Evolutionary conservation across 768 basidiomycete species (phyloP).

Genomic region (Pseudohyphozyma bogoriensis): DNA sequence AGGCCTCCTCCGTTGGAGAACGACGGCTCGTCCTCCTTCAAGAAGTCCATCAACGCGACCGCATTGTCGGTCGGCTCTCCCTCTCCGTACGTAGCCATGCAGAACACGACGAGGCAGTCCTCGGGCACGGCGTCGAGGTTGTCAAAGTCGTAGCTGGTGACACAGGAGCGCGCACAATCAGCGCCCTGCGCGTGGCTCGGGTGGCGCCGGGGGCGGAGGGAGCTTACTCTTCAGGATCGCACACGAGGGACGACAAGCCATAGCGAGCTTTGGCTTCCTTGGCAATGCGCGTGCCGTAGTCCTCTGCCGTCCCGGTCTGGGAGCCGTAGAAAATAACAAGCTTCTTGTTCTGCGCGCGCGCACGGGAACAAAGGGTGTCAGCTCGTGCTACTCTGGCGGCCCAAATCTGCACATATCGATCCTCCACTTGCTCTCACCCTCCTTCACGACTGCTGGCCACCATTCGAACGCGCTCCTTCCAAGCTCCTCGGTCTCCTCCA

Average conservation of each 20-base stretch:
- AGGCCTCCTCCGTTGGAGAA: conserved; percentile 71
- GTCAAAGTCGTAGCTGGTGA: conserved; percentile 73
- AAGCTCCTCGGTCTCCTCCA: too few species aligned
- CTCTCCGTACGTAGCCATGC: conserved; percentile 97
- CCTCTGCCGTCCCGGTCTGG: conserved; percentile 96
- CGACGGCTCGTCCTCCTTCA: conserved; percentile 75
- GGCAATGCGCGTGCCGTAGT: conserved; percentile 87
- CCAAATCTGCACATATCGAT: too few species aligned
- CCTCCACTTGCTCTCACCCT: too few species aligned
- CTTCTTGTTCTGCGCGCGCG: conserved; percentile 69
- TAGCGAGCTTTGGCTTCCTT: conserved; percentile 97
- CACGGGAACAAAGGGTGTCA: neutral
- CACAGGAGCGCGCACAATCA: neutral
- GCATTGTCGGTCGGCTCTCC: conserved; percentile 99
- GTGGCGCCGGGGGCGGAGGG: neutral
- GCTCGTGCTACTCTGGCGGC: too few species aligned
- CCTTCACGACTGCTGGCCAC: too few species aligned
- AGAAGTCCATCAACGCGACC: conserved; percentile 82
- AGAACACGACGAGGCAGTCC: conserved; percentile 81
- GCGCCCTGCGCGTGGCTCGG: neutral
- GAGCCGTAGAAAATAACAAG: conserved; percentile 96
- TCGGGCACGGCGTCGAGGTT: conserved; percentile 84
- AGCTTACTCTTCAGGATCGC: conserved; percentile 77
- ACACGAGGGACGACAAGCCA: conserved; percentile 87
- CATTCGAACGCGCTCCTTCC: too few species aligned